Evolutionary conservation across 768 basidiomycete genomes (phyloP).

Genomic region (Hysterangium stoloniferum): DNA sequence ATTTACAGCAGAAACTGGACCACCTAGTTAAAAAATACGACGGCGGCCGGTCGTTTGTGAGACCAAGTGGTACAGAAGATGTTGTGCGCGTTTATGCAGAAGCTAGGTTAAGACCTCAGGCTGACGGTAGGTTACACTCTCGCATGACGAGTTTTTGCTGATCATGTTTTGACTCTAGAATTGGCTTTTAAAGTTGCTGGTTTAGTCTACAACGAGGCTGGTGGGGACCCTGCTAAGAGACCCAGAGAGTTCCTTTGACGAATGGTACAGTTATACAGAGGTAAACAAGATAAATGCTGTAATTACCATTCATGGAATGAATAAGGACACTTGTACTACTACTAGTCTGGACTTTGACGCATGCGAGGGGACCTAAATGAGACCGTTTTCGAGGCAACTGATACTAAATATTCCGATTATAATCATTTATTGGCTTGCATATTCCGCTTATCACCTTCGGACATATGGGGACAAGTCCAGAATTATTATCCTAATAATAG

Average conservation of each 20-base stretch:
- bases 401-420: too few species aligned
- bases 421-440: too few species aligned
- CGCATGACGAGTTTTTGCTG: not conserved
- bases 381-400: too few species aligned
- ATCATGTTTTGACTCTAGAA: conserved; percentile 36
- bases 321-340: not conserved
- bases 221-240: conserved; percentile 68
- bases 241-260: conserved; percentile 75
- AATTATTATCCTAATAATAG: too few species aligned
- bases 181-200: conserved; percentile 82
- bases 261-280: not conserved
- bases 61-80: conserved; percentile 97
- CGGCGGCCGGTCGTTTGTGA: conserved; percentile 85
- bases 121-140: conserved; percentile 59
- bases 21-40: conserved; percentile 70
- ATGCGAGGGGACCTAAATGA: too few species aligned
- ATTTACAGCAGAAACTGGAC: conserved; percentile 77
- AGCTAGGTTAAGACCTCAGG: conserved; percentile 62
- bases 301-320: not conserved
- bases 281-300: not conserved
- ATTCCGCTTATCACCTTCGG: too few species aligned
- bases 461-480: too few species aligned
- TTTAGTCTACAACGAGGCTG: conserved; percentile 74
- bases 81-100: conserved; percentile 98
- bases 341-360: too few species aligned